Evolutionary conservation across 2,329 filamentous ascomycete species (phyloP), one percentile per base, ranked within the genome.

Genomic region (Shiraia bambusicola): DNA sequence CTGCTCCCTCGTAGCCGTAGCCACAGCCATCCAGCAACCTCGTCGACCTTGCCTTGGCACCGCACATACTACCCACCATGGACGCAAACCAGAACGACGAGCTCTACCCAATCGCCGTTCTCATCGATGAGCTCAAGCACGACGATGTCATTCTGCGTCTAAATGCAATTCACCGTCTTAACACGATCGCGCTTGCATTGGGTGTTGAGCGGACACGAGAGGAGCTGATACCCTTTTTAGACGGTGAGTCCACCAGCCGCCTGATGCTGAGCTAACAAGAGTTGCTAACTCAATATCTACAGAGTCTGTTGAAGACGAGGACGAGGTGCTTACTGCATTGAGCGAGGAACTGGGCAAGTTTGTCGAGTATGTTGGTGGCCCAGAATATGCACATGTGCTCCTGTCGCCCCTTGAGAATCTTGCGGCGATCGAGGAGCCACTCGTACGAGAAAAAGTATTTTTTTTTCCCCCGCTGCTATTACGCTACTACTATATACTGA

Each of bases 51-150:
- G 31, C 48, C 45, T 49, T 42, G 37, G 50, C 45, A 49, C 53
- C 50, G 50, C 40, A 50, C 47, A 45, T 42, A 53, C 35, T 40
- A 45, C 53, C 48, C 57, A 65, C 37, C 54, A 97, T 97, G 92
- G 89, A 96, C 76, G 86, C 86, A 75, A 88, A 86, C 75, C 84
- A 92, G 78, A 94, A 86, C 73, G 93, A 98, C 76, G 94, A 97
- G 84, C 90, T 98, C 67, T 98, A 97, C 75, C 93, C 93, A 71
- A 98, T 98, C 79, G 93, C 94, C 69, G 93, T 98, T 60, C 85
- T 98, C 74, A 98, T 98, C 75, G 93, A 98, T 74, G 93, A 98
- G 82, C 81, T 98, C 67, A 98, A 98, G 92, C 93, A 98, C 74
- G 93, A 98, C 71, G 94, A 98, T 79, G 93, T 98, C 60, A 82